Evolutionary conservation across 176 grass and related monocot genomes (phyloP).

Genomic region (Oryza officinalis): DNA sequence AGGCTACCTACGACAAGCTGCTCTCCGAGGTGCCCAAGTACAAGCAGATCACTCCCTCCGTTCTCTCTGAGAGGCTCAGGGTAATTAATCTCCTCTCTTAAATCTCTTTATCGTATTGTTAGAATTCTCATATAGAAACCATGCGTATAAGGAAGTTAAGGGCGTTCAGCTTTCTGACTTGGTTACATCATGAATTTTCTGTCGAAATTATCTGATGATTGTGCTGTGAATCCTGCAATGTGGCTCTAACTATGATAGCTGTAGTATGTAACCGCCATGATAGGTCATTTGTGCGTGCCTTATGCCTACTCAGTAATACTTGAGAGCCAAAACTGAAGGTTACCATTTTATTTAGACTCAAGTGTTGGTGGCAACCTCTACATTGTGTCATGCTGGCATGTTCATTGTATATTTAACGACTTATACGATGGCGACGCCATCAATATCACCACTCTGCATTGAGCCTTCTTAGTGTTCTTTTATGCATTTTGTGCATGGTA

Average conservation of each 20-base stretch:
- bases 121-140: not conserved
- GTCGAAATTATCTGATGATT: not conserved
- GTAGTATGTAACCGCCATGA: not conserved
- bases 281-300: not conserved
- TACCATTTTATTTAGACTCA: not conserved
- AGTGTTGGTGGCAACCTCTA: not conserved
- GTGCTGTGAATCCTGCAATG: not conserved
- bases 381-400: not conserved
- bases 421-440: rapidly evolving
- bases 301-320: no score
- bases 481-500: not conserved
- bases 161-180: no score
- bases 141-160: no score
- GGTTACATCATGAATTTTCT: not conserved
- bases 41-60: constrained; percentile 61
- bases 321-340: not conserved
- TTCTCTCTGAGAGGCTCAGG: constrained; percentile 60
- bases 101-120: not conserved
- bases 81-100: constrained; percentile 11
- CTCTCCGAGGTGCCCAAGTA: constrained; percentile 54
- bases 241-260: no score
- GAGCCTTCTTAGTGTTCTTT: not conserved
- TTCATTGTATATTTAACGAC: not conserved
- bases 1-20: constrained; percentile 61
- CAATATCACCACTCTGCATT: not conserved